Evolutionary conservation across 805 yeast species (phyloP).

Genomic region (Wickerhamomyces alni): DNA sequence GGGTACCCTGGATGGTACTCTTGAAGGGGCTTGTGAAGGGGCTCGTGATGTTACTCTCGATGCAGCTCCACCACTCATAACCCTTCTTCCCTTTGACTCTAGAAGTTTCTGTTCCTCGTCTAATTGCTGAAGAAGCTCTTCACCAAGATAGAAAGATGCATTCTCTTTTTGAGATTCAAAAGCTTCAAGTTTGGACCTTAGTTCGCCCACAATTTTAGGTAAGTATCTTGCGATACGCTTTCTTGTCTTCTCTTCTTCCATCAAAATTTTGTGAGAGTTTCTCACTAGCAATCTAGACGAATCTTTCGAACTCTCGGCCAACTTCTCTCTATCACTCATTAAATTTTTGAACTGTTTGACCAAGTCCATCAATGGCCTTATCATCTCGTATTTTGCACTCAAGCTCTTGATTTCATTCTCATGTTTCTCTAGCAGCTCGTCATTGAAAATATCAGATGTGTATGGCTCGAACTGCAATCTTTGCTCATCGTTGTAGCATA

Average conservation of each 20-base stretch:
- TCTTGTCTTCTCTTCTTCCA: constrained; percentile 75
- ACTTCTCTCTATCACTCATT: constrained; percentile 50
- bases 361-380: constrained; percentile 50
- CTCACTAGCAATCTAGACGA: constrained; percentile 72
- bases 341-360: constrained; percentile 51
- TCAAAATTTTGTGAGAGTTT: constrained; percentile 70
- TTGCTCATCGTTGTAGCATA: constrained; percentile 53
- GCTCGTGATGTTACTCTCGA: constrained; percentile 15
- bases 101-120: constrained; percentile 20
- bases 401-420: constrained; percentile 55
- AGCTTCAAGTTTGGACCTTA: constrained; percentile 40
- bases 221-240: constrained; percentile 59
- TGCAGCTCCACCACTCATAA: constrained; percentile 8
- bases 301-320: constrained; percentile 70
- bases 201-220: constrained; percentile 53
- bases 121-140: constrained; percentile 25
- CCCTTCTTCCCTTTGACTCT: constrained; percentile 18
- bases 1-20: constrained; percentile 15
- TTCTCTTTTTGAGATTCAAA: constrained; percentile 41
- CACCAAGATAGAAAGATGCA: constrained; percentile 24
- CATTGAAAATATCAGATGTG: constrained; percentile 43
- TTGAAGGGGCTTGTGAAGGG: constrained; percentile 16
- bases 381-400: constrained; percentile 40
- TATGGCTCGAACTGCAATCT: constrained; percentile 38
- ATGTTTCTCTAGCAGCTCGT: constrained; percentile 53